These are phyloP conservation scores for Vigna mungo DNA, from an alignment of 306 rosid genomes.

Conservation along the genomic window DNA sequence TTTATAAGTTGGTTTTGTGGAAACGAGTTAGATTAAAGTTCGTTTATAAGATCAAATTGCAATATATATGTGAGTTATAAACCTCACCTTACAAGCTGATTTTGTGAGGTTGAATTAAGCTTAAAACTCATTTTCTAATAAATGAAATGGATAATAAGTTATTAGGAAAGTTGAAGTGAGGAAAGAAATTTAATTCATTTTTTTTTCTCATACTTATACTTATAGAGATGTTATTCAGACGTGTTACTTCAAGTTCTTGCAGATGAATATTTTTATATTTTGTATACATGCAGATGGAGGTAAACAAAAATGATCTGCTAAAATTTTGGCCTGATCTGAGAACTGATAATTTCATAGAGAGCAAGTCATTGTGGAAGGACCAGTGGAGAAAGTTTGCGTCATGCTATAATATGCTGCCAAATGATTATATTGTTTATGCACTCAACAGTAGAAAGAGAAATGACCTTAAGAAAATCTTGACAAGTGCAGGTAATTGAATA, in stretches of 20 bases:
- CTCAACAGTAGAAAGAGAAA: constrained; percentile 7
- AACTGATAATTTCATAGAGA: constrained; percentile 13
- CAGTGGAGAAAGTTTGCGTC: constrained; percentile 19
- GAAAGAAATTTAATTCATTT: too few relatives aligned
- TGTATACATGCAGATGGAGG: not conserved
- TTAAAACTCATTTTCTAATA: too few relatives aligned
- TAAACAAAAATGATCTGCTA: not conserved
- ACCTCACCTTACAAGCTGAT: too few relatives aligned
- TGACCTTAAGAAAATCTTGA: constrained; percentile 12
- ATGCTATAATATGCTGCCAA: not conserved
- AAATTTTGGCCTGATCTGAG: constrained; percentile 21
- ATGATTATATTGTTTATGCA: not conserved
- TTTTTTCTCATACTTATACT: not conserved
- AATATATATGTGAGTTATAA: too few relatives aligned
- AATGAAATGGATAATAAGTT: too few relatives aligned
- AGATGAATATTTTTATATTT: not conserved
- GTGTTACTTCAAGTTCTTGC: not conserved
- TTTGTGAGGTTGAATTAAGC: too few relatives aligned
- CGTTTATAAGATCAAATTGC: too few relatives aligned
- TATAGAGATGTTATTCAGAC: not conserved
- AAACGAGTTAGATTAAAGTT: too few relatives aligned
- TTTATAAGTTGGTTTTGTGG: too few relatives aligned
- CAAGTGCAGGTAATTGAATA: not conserved
- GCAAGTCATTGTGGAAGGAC: not conserved
- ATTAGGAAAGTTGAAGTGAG: too few relatives aligned